Base-by-base conservation (phyloP, 805 yeast genomes). In the Pichia phayaonensis region DNA sequence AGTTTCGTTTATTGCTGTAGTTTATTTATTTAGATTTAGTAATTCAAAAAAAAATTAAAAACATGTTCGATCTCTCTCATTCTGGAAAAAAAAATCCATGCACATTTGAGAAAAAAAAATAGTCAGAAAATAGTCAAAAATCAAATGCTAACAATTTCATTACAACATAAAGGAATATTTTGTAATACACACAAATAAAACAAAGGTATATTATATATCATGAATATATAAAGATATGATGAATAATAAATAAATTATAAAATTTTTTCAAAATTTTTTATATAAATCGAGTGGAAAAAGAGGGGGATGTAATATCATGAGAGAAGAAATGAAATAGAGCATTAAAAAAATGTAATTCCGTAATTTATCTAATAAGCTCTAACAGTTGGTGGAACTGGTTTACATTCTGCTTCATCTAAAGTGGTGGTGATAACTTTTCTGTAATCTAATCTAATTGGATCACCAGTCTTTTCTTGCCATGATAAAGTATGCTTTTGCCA, bases 401-500 rank as follows among this genome's bases (percentile, higher is more conserved):
- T 86, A 80, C 97, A 90, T 72, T 92, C 98, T 56, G 71, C 74
- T 72, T 81, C 95, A 72, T 94, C 97, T 71, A 92, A 79, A 42
- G 99, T 92, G 54, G 81, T 76, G 59, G 75, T 74, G 62, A 87
- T 80, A 60, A 94, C 98, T 51, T 75, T 73, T 80, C 99, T 86
- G 84, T 92, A 92, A 62, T 74, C 83, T 72, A 92, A 80, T 50
- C 68, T 73, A 48, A 88, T 89, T 48, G 77, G 76, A 43, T 78
- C 92, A 62, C 92, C 95, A 54, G 76, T 75, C 26, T 72, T 68
- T 51, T 71, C 64, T 77, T 94, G 98, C 90, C 94, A 92, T 47
- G 97, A 88, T 66, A 92, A 75, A 46, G 97, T 78, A 74, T 92
- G 99, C 76, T 92, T 94, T 92, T 88, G 89, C 99, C 99, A 92